Percentiles rank a stretch among this genome's conserved stretches.
phyloP scores from a whole-genome alignment of 108 stramenopile species.

The Thalassiosira profunda region DNA sequence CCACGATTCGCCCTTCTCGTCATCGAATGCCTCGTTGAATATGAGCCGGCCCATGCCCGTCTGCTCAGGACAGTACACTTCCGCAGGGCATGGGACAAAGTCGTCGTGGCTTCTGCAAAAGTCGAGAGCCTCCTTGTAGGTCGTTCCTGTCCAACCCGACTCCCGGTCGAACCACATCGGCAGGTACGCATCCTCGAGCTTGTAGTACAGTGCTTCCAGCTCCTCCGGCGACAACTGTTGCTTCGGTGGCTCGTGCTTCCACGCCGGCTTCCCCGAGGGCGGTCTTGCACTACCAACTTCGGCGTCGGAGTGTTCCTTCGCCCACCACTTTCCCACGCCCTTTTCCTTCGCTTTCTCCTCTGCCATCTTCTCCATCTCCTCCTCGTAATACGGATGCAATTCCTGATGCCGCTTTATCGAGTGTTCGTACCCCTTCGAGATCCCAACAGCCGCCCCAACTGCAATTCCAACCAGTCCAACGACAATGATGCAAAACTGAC shows the following conservation, averaged over 20 bases:
- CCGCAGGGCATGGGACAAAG: conserved; percentile 40
- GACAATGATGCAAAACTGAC: not conserved
- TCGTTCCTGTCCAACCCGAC: conserved; percentile 43
- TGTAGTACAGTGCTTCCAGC: conserved; percentile 12
- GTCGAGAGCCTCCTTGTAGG: conserved; percentile 35
- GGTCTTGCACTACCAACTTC: conserved; percentile 8
- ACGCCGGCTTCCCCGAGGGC: not conserved
- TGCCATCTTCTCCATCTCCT: not conserved
- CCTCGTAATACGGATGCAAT: conserved; percentile 13
- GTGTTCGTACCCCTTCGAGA: conserved; percentile 17
- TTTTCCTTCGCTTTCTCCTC: not conserved
- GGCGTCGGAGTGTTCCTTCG: not conserved
- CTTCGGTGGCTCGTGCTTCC: not conserved
- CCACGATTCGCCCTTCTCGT: conserved; percentile 41
- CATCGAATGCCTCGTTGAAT: too few species aligned
- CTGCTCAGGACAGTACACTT: conserved; percentile 37
- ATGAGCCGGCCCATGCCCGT: conserved; percentile 7
- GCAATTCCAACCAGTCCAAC: not conserved
- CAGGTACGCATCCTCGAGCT: conserved; percentile 29
- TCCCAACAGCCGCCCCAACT: not conserved
- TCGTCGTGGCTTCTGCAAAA: conserved; percentile 29
- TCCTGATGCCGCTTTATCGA: not conserved
- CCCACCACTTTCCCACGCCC: not conserved
- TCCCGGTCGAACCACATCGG: conserved; percentile 35
- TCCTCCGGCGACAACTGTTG: conserved; percentile 5